Percentiles rank a stretch among this genome's conserved stretches.
phyloP scores from a whole-genome alignment of 306 rosid species.

The Pterocarpus macrocarpus region DNA sequence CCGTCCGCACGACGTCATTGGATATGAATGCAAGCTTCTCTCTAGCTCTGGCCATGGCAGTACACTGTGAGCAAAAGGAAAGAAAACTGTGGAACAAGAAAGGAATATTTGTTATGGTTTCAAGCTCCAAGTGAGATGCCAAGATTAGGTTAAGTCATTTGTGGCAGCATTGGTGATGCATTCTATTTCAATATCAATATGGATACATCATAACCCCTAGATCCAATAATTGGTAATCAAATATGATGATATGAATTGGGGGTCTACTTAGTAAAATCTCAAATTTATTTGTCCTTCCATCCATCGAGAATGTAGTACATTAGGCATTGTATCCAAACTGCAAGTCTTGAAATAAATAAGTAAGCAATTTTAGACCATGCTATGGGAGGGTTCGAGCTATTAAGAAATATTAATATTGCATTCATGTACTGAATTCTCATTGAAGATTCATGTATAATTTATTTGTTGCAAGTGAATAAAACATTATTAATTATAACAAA shows the following conservation, averaged over 20 bases:
- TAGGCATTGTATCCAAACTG: background rate
- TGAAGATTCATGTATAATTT: no score
- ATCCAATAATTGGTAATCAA: background rate
- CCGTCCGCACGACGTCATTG: conserved; percentile 9
- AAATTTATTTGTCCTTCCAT: background rate
- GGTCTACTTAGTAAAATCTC: background rate
- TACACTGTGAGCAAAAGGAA: background rate
- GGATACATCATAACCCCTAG: background rate
- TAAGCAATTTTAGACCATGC: background rate
- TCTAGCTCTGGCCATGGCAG: conserved; percentile 25
- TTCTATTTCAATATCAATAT: background rate
- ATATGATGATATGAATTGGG: no score
- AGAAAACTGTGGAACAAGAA: background rate
- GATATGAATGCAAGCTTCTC: conserved; percentile 33
- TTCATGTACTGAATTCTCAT: no score
- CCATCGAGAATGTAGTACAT: background rate
- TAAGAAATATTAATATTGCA: no score
- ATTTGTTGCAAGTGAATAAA: no score
- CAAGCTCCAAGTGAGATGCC: background rate
- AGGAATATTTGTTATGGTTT: background rate
- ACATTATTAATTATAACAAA: no score
- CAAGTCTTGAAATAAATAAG: background rate
- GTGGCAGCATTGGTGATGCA: background rate
- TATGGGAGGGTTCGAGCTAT: no score
- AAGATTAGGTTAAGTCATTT: background rate